Evolutionary conservation across 2,329 filamentous ascomycete genomes (phyloP), one percentile per base, ranked within the genome.

Genomic region (Claviceps monticola): DNA sequence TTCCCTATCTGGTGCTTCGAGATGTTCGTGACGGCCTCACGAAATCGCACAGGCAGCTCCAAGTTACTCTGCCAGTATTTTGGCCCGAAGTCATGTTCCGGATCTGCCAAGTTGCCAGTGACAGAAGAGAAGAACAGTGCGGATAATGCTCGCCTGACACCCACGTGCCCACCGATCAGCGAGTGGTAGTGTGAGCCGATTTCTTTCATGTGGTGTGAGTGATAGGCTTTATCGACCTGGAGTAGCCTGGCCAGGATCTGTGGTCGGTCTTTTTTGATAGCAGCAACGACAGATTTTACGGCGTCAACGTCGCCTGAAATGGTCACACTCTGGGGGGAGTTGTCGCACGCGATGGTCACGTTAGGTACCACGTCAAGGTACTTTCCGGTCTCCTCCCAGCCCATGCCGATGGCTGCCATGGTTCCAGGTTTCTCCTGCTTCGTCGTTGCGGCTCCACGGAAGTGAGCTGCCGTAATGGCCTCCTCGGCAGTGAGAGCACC

Each of bases 251-350:
- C 67, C 55, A 75, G 74, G 1, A 71, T 55, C 17, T 45, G 48
- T 13, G 54, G 52, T 39, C 66, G 60, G 47, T 68, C 65, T 44
- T 68, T 63, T 46, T 71, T 62, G 44, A 70, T 49, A 19, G 38
- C 29, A 41, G 37, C 44, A 38, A 51, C 71, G 73, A 0, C 75
- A 1, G 62, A 0, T 71, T 76, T n/a, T 5, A 70, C 55, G 34
- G 58, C 56, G 1, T 51, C 51, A 0, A 51, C 48, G 17, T 66
- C 60, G 0, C 67, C 67, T 4, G 61, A 63, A 0, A 69, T 49
- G 0, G 68, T 71, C 1, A 74, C 59, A 45, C 67, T 76, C 0
- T 63, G 61, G 0, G 73, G 72, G 38, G 72, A 74, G 61, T 78
- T 78, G 53, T 70, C 67, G 29, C 55, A 57, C 2, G 55, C 57